Base-by-base conservation (phyloP, 2,329 filamentous ascomycete genomes). In the Aquanectria penicillioides region DNA sequence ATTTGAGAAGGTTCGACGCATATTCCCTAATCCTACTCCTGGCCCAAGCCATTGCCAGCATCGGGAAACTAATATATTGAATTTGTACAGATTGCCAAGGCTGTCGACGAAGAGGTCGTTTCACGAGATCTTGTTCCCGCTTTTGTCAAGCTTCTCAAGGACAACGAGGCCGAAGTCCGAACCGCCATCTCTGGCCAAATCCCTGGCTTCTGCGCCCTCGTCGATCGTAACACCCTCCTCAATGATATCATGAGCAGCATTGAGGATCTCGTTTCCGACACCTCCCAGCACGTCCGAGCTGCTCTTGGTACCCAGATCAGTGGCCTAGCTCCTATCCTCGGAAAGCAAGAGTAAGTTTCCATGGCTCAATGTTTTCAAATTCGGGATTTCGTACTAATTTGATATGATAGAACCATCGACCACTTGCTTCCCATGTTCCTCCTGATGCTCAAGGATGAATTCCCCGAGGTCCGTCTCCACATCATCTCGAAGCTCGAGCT, bases 401-500 rank as follows among this genome's bases (percentile, higher is more conserved):
- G n/a, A n/a, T n/a, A 29, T 3, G n/a, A 1, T 66, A 95, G 92
- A 78, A 99, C 95, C 25, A 98, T 97, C 67, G 90, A 95, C 69
- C 95, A 99, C 75, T 88, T 99, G 38, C 86, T 99, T 38, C 95
- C 95, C 51, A 99, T 99, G 94, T 98, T 99, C 79, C 85, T 99
- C 51, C 92, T 97, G 77, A 99, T 99, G 95, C 89, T 99, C 71
- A 99, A 98, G 85, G 95, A 99, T 72, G 95, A 99, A 74, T 98
- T 97, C 77, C 95, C 95, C 18, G 95, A 99, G 75, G 95, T 99
- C 48, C 91, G 95, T 63, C 88, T 99, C 59, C 97, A 99, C 80
- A 99, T 99, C 76, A 99, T 99, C 73, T 98, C 95, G n/a, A 99
- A 99, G 80, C 88, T 99, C 53, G 96, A 99, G 81, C 87, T 96